Percentiles rank a stretch among this genome's conserved stretches.
These are phyloP conservation scores for Elongisporangium prolatum DNA, from an alignment of 352 stramenopile genomes.

Conservation along the genomic window DNA sequence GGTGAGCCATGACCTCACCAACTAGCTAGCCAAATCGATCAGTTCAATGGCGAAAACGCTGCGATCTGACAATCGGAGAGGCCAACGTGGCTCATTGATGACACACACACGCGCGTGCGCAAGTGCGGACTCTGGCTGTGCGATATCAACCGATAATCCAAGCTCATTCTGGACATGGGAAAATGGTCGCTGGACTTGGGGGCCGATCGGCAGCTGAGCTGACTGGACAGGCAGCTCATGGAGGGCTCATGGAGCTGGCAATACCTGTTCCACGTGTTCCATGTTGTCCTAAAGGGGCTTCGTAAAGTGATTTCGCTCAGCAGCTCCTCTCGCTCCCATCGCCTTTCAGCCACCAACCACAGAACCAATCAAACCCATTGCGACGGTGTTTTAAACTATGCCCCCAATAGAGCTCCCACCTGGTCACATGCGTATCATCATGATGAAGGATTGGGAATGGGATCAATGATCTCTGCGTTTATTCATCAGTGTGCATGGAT, in stretches of 20 bases:
- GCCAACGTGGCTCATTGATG: too few species aligned
- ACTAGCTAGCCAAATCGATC: too few species aligned
- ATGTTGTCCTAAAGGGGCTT: constrained; percentile 15
- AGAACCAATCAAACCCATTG: constrained; percentile 2
- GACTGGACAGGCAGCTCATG: background rate
- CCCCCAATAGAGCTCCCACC: background rate
- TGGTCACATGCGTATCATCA: constrained; percentile 1
- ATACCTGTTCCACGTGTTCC: constrained; percentile 19
- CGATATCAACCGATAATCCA: too few species aligned
- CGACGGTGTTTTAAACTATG: background rate
- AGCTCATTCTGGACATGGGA: background rate
- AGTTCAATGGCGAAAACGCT: too few species aligned
- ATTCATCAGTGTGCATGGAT: constrained; percentile 2
- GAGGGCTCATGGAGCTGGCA: background rate
- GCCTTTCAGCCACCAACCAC: constrained; percentile 2
- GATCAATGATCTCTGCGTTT: background rate
- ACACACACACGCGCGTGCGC: too few species aligned
- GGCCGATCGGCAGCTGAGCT: background rate
- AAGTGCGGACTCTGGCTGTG: too few species aligned
- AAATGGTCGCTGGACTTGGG: background rate
- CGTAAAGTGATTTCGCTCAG: constrained; percentile 4
- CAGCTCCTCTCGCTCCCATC: background rate
- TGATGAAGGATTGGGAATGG: background rate
- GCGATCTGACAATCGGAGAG: too few species aligned
- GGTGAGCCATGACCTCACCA: too few species aligned